These are phyloP conservation scores for Solanum arcanum DNA, from an alignment of 257 asterid species.

Conservation along the genomic window DNA sequence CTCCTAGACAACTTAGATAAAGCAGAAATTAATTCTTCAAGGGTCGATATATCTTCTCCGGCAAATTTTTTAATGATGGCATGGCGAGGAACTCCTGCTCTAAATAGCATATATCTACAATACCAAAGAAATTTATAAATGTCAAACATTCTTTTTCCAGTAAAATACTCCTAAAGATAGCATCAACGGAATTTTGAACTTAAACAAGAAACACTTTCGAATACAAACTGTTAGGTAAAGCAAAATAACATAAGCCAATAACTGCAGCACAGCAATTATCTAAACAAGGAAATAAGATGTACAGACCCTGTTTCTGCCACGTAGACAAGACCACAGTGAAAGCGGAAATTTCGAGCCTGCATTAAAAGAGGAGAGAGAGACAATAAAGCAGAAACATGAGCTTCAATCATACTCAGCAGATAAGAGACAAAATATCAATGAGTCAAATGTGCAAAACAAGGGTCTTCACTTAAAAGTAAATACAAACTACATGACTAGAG, in stretches of 20 bases:
- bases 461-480: neutral
- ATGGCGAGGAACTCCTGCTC: constrained; percentile 98
- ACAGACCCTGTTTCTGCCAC: constrained; percentile 93
- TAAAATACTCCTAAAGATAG: neutral
- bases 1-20: constrained; percentile 84
- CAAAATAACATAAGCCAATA: neutral
- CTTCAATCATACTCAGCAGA: neutral
- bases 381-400: neutral
- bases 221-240: neutral
- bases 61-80: constrained; percentile 95
- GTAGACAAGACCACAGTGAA: constrained; percentile 91
- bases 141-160: neutral
- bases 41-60: constrained; percentile 74
- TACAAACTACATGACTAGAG: neutral
- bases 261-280: neutral
- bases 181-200: neutral
- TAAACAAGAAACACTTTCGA: neutral
- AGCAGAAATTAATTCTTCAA: constrained; percentile 69
- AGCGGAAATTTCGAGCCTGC: constrained; percentile 98
- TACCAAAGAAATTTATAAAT: neutral
- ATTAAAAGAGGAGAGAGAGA: neutral
- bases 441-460: neutral
- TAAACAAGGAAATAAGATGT: constrained; percentile 2
- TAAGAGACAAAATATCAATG: neutral
- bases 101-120: constrained; percentile 79